Base-by-base conservation (phyloP, 257 asterid species). In the Solanum medicagineum region DNA sequence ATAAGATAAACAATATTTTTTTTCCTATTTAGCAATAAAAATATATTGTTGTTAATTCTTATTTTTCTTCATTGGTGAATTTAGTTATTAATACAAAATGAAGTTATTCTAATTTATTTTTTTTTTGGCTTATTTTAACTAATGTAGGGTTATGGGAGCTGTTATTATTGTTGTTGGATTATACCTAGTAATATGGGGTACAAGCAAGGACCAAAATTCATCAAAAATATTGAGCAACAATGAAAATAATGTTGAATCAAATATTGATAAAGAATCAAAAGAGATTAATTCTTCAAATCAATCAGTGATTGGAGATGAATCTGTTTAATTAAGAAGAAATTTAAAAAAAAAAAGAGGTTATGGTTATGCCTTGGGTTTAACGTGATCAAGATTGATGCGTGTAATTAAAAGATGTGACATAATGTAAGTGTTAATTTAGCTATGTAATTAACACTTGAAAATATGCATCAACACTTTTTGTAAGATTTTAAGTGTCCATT, bases 131-230 rank as follows among this genome's bases (percentile, higher is more conserved):
- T 32, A 8, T 32, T 53, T 24, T 13, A 17, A 51, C 87, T 10
- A 26, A 51, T 88, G 74, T 81, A 87, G 90, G 88, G 84, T 86
- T 16, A 40, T 73, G 19, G 92, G 92, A 68, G 93, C 92, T 11
- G 82, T 44, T 14, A 68, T 85, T 1, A 89, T 91, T 17, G 87
- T 91, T 36, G 62, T 75, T 44, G 93, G 93, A 11, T 84, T 91
- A 11, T 91, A 91, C 56, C 84, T 86, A 17, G 91, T 91, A 24
- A 68, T 89, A 80, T 91, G 93, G 92, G 93, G 92, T 51, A 87
- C 88, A 77, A 63, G 85, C 55, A 86, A 80, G 80, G 87, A 86
- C 56, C 83, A 47, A 81, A 56, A 8, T 19, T 16, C 85, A 44
- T 49, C 80, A 53, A 65, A 36, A 10, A 66, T 83, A 14, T 29